Conservation (phyloP, 345 rosid genomes). For the Corchorus capsularis region DNA sequence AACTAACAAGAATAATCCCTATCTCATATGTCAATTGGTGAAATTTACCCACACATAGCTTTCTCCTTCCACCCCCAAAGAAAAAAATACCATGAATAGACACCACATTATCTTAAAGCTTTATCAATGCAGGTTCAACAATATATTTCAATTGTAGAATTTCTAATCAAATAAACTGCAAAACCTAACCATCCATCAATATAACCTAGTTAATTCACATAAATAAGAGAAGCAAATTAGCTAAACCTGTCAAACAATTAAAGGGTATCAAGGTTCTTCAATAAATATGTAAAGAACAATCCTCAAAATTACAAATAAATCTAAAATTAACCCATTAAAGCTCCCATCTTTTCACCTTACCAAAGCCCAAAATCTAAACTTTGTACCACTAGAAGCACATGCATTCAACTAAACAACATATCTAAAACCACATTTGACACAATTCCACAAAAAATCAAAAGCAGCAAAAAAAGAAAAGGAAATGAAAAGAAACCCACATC, state of each 20-base stretch:
- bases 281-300: not conserved
- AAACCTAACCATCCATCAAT: not conserved
- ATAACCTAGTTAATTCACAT: not conserved
- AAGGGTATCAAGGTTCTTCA: not conserved
- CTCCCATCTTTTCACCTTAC: not conserved
- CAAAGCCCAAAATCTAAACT: not conserved
- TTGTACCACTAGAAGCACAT: constrained; percentile 4
- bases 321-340: constrained; percentile 13
- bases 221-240: not conserved
- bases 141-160: constrained; percentile 7
- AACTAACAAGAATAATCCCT: not conserved
- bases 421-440: constrained; percentile 17
- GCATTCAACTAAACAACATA: constrained; percentile 18
- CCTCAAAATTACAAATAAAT: not conserved
- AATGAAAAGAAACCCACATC: constrained; percentile 9
- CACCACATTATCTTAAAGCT: too few relatives aligned
- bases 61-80: too few relatives aligned
- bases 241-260: not conserved
- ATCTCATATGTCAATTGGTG: too few relatives aligned
- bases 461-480: not conserved
- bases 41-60: too few relatives aligned
- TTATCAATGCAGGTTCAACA: not conserved
- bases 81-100: too few relatives aligned
- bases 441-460: not conserved
- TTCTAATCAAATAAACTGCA: not conserved